phyloP scores from a whole-genome alignment of 352 stramenopile genomes.

The Phytopythium kandeliae region DNA sequence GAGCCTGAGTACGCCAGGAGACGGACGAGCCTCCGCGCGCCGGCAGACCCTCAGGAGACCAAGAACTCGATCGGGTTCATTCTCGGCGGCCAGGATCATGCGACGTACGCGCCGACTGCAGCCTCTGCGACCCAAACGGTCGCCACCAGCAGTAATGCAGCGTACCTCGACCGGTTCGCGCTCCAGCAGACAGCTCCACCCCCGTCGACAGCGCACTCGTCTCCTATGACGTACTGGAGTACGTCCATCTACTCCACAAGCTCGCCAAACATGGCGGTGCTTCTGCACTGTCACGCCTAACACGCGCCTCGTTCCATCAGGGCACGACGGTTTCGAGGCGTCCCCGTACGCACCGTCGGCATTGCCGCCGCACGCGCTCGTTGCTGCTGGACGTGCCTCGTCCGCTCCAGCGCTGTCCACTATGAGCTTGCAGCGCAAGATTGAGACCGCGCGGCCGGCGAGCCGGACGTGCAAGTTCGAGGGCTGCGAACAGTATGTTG shows the following conservation, averaged over 20 bases:
- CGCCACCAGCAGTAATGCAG: background rate
- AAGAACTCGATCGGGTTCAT: slow-evolving; percentile 47
- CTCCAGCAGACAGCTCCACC: background rate
- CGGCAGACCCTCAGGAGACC: background rate
- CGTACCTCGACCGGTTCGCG: background rate
- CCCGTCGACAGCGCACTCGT: background rate
- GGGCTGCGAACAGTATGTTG: slow-evolving; percentile 53
- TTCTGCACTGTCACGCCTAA: no score
- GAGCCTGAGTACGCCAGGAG: slow-evolving; percentile 4
- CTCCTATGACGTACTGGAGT: slow-evolving; percentile 1
- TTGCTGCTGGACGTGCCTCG: background rate
- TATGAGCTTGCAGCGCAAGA: slow-evolving; percentile 13
- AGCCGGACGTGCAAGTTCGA: slow-evolving; percentile 48
- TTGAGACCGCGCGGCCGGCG: slow-evolving; percentile 28
- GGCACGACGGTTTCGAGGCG: background rate
- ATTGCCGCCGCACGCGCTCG: background rate
- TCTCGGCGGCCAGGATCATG: slow-evolving; percentile 12
- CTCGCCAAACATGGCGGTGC: no score
- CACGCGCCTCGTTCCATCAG: background rate
- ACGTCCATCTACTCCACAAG: background rate
- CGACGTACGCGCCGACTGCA: slow-evolving; percentile 2
- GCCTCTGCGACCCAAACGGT: background rate
- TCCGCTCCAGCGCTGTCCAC: background rate
- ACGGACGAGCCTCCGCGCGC: background rate
- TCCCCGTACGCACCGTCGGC: background rate